Percentiles rank a stretch among this genome's conserved stretches.
phyloP scores from a whole-genome alignment of 352 stramenopile genomes.

The Pythium dissimile region DNA sequence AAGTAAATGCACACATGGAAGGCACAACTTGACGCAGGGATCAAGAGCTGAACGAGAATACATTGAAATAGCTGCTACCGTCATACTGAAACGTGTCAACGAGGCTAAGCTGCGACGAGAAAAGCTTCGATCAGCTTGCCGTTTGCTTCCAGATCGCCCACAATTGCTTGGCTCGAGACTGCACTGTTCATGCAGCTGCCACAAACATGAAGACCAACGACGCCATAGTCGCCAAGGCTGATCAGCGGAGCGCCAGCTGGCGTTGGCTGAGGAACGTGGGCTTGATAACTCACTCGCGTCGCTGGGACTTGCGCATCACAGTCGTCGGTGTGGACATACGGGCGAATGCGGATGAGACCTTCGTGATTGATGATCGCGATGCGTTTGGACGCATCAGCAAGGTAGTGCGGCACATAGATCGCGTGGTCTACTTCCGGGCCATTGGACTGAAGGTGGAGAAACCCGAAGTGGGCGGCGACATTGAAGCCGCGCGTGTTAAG shows the following conservation, averaged over 20 bases:
- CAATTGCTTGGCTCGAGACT: constrained; percentile 7
- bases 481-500: constrained; percentile 1
- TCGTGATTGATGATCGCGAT: constrained; percentile 6
- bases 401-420: constrained; percentile 2
- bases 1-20: no score
- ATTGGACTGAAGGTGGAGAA: background rate
- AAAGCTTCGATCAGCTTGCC: background rate
- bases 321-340: background rate
- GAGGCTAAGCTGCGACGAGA: background rate
- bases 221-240: constrained; percentile 2
- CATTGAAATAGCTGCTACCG: background rate
- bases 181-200: constrained; percentile 15
- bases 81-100: background rate
- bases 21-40: no score
- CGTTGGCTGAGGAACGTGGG: background rate
- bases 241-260: constrained; percentile 26
- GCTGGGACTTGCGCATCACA: background rate
- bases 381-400: background rate
- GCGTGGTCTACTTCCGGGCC: background rate
- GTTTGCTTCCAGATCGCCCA: constrained; percentile 10
- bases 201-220: constrained; percentile 24
- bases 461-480: background rate
- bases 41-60: no score
- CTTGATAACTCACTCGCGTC: background rate
- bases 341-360: background rate